Base-by-base conservation (phyloP, 306 rosid genomes). In the Abrus precatorius region DNA sequence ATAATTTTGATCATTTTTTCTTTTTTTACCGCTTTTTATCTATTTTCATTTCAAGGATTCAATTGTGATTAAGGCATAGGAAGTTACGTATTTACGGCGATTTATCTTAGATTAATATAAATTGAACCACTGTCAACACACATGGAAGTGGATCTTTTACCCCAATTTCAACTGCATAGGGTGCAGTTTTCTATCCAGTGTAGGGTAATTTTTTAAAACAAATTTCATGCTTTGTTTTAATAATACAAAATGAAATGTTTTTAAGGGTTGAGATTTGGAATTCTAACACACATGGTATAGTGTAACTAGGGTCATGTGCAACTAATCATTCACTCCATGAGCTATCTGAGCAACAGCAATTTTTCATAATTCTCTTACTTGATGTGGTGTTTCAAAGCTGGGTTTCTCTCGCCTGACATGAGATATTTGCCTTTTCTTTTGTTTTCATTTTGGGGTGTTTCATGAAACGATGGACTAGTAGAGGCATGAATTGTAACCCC, bases 51-150 rank as follows among this genome's bases (percentile, higher is more conserved):
- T 38, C 70, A 56, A 59, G 43, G 55, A 78, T 69, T 85, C 75
- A 85, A 83, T 84, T 86, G 75, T 83, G 88, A 86, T 85, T 84
- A 76, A 60, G 79, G 56, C 78, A 73, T 36, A n/a, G 1, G 7
- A 38, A 74, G 57, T 14, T 78, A 59, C 72, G 77, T 84, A 81
- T 82, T 75, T 81, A 27, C 62, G 73, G 75, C 82, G 13, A 88
- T 82, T 88, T 47, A 80, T 43, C 90, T 56, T 52, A 76, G 33
- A 57, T 73, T 68, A 80, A 61, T 66, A 64, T 86, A 80, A 1
- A 10, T 48, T 7, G 60, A 43, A 68, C 49, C 69, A 30, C 29
- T 64, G 44, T 69, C 65, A 63, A 80, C 77, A 0, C 40, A 36
- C 4, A 4, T 36, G 40, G 40, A 36, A 36, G 3, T 36, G 40